Base-by-base conservation (phyloP, 768 basidiomycete genomes). In the Asterophora parasitica region DNA sequence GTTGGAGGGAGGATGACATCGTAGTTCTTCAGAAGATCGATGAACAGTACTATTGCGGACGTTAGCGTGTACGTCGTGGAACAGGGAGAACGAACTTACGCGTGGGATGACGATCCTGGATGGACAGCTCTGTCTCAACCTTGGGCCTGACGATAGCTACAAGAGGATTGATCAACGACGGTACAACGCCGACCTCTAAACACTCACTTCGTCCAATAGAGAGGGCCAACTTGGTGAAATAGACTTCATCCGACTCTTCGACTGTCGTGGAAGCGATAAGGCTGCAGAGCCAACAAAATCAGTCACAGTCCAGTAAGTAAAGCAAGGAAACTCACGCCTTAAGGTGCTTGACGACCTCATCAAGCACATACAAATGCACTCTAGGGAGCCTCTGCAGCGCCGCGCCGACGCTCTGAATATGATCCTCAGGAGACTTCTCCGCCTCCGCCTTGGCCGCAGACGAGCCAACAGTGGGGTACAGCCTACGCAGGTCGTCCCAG, bases 101-200 rank as follows among this genome's bases (percentile, higher is more conserved):
- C 12, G 85, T 77, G 43, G 91, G 82, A 69, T 95, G 85, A 33
- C 92, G 87, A 62, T 93, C 93, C 63, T 95, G 91, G 51, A 98
- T 84, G 3, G 93, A 91, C 19, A 93, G 62, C 47, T 91, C 81
- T 4, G 82, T 84, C 61, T 97, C 93, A 33, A 73, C 58, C 65
- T 83, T 88, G 15, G 95, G 95, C 20, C 92, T 74, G 27, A 95
- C 70, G 39, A 97, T 77, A 23, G 81, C 90, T 93, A 39, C 34
- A 43, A 9, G 10, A 8, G 41, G 49, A 38, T 43, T 49, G 39
- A 41, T 49, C 10, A 48, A 34, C 15, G 6, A 3, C 17, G 23
- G 27, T 32, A 42, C 27, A 15, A 31, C 26, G 4, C 34, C 2
- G 49, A 52, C 1, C 5, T 33, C 32, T 4, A n/a, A 13, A 11